These are phyloP conservation scores for Penicillium coprophilum DNA, from an alignment of 495 filamentous ascomycete species.

Conservation along the genomic window DNA sequence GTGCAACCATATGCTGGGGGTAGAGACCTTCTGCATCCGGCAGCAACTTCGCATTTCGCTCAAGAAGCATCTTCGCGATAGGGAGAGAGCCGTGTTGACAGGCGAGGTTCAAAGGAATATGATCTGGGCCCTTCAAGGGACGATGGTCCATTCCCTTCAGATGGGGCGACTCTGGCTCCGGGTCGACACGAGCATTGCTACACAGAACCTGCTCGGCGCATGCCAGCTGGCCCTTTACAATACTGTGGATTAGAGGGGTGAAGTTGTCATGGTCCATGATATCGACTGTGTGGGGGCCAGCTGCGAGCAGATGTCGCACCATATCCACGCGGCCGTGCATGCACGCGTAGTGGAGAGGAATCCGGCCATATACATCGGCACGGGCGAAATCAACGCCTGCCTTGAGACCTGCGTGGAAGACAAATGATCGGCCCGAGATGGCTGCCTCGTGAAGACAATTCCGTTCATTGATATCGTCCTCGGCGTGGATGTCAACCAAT, in stretches of 20 bases:
- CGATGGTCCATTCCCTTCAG: not conserved
- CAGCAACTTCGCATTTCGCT: slow-evolving; percentile 71
- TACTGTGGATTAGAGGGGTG: slow-evolving; percentile 91
- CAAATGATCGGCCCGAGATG: slow-evolving; percentile 78
- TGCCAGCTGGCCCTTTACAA: slow-evolving; percentile 75
- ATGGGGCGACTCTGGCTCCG: slow-evolving; percentile 47
- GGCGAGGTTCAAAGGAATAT: slow-evolving; percentile 90
- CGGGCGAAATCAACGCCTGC: slow-evolving; percentile 70
- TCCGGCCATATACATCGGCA: slow-evolving; percentile 88
- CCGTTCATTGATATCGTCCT: slow-evolving; percentile 95
- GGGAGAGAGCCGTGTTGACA: slow-evolving; percentile 85
- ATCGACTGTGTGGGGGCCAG: slow-evolving; percentile 68
- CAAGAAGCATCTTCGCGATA: slow-evolving; percentile 80
- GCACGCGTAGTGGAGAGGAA: slow-evolving; percentile 93
- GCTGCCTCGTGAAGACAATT: slow-evolving; percentile 95
- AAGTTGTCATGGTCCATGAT: slow-evolving; percentile 94
- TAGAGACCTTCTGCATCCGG: slow-evolving; percentile 95
- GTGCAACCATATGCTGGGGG: slow-evolving; percentile 95
- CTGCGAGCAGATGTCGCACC: slow-evolving; percentile 67
- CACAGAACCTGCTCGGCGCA: slow-evolving; percentile 75
- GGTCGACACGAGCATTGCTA: slow-evolving; percentile 75
- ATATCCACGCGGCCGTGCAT: slow-evolving; percentile 89
- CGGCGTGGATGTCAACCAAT: slow-evolving; percentile 79
- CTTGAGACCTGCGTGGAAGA: slow-evolving; percentile 70
- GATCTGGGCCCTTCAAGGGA: slow-evolving; percentile 63